These are phyloP conservation scores for Cyclotella atomus DNA, from an alignment of 108 stramenopile genomes.

Conservation along the genomic window DNA sequence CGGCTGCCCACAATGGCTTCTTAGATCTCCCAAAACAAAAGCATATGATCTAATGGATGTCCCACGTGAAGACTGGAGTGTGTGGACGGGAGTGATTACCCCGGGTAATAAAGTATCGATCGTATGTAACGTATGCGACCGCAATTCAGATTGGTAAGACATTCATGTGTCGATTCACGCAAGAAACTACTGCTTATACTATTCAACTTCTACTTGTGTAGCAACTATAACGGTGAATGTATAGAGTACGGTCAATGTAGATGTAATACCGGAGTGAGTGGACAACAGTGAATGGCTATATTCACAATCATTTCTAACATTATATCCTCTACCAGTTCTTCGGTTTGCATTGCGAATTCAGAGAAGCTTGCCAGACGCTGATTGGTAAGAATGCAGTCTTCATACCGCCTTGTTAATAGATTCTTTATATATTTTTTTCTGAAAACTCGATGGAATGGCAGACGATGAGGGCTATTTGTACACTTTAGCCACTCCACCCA, in stretches of 20 bases:
- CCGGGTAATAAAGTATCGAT: conserved; percentile 4
- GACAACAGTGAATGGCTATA: neutral
- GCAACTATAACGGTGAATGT: conserved; percentile 10
- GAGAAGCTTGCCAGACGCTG: conserved; percentile 1
- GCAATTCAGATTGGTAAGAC: conserved; percentile 9
- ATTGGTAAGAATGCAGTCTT: neutral
- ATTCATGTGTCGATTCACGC: neutral
- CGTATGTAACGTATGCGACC: neutral
- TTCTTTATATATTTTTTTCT: neutral
- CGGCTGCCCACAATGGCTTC: neutral
- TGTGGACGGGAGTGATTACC: neutral
- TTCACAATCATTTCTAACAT: neutral
- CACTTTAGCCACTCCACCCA: neutral
- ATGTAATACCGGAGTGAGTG: neutral
- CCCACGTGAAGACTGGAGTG: neutral
- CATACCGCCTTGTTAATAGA: neutral
- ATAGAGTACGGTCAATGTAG: neutral
- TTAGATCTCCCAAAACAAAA: neutral
- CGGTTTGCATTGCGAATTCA: conserved; percentile 12
- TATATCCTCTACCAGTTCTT: neutral
- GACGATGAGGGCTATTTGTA: conserved; percentile 2
- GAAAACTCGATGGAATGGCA: neutral
- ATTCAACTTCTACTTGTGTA: neutral
- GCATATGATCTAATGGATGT: neutral
- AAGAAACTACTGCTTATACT: neutral